Percentiles rank a stretch among this genome's conserved stretches.
These are phyloP conservation scores for Tuber microsphaerosporum DNA, from an alignment of 495 filamentous ascomycete genomes.

Conservation along the genomic window DNA sequence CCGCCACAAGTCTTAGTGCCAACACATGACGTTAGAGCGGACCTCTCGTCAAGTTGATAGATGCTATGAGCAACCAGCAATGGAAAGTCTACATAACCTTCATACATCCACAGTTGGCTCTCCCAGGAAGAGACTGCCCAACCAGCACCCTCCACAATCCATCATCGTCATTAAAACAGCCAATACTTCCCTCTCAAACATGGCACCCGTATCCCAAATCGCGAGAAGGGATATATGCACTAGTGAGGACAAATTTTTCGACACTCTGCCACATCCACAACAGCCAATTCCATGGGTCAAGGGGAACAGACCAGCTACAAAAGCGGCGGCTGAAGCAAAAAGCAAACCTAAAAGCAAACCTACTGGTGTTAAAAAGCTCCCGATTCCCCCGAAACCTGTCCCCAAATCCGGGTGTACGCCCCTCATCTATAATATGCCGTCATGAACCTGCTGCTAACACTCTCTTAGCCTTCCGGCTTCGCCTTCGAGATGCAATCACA, in stretches of 20 bases:
- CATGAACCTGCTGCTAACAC: not conserved
- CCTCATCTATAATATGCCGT: not conserved
- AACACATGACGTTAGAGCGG: too few species aligned
- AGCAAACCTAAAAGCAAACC: too few species aligned
- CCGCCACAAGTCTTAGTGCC: too few species aligned
- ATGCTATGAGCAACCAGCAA: not conserved
- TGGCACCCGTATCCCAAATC: not conserved
- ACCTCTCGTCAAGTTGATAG: too few species aligned
- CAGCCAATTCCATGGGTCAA: too few species aligned
- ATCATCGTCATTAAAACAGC: not conserved
- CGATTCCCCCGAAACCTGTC: not conserved
- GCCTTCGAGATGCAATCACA: not conserved
- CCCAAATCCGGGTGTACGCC: not conserved
- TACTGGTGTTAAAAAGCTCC: not conserved
- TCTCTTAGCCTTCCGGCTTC: not conserved
- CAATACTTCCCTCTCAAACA: not conserved
- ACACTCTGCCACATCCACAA: too few species aligned
- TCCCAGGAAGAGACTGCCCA: not conserved
- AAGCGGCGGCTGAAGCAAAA: too few species aligned
- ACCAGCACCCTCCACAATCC: not conserved
- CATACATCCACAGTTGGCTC: not conserved
- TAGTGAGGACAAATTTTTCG: too few species aligned
- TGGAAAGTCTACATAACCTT: not conserved
- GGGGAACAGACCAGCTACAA: too few species aligned
- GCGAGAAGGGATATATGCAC: too few species aligned